These are phyloP conservation scores for Chytridiales sp. DNA, from an alignment of 371 early-diverging fungal genomes.

Conservation along the genomic window DNA sequence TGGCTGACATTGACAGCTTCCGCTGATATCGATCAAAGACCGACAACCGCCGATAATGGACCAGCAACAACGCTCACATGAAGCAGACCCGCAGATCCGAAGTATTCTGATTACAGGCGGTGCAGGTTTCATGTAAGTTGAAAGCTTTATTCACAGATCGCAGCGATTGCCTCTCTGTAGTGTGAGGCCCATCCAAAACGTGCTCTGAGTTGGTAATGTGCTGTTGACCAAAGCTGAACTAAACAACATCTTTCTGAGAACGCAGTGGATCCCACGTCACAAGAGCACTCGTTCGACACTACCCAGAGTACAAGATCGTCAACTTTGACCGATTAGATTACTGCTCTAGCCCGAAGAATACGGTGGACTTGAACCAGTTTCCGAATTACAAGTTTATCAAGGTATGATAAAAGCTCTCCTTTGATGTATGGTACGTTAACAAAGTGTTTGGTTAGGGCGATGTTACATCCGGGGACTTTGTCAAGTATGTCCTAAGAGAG, in stretches of 20 bases:
- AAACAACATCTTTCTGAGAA: slow-evolving; percentile 40
- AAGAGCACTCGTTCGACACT: slow-evolving; percentile 59
- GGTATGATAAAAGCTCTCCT: too few relatives aligned
- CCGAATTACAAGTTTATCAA: slow-evolving; percentile 70
- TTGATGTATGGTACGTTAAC: neutral
- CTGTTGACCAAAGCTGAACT: slow-evolving; percentile 14
- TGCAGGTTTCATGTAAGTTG: slow-evolving; percentile 82
- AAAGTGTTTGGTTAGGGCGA: slow-evolving; percentile 57
- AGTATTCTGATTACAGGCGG: slow-evolving; percentile 80
- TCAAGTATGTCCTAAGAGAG: slow-evolving; percentile 65
- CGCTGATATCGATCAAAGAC: too few relatives aligned
- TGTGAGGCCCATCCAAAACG: neutral
- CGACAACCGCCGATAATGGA: neutral
- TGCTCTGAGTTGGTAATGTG: neutral
- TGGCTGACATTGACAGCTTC: slow-evolving; percentile 2
- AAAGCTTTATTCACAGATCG: too few relatives aligned
- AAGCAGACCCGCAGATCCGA: slow-evolving; percentile 4
- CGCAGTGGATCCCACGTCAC: slow-evolving; percentile 56
- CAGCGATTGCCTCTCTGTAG: neutral
- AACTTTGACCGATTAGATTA: slow-evolving; percentile 82
- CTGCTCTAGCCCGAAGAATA: slow-evolving; percentile 69
- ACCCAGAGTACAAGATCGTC: slow-evolving; percentile 71
- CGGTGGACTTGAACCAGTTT: slow-evolving; percentile 53
- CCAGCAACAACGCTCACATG: neutral
- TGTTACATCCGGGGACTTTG: slow-evolving; percentile 68